Conservation (phyloP, 2,329 filamentous ascomycete species). For the Botrytis galanthina region DNA sequence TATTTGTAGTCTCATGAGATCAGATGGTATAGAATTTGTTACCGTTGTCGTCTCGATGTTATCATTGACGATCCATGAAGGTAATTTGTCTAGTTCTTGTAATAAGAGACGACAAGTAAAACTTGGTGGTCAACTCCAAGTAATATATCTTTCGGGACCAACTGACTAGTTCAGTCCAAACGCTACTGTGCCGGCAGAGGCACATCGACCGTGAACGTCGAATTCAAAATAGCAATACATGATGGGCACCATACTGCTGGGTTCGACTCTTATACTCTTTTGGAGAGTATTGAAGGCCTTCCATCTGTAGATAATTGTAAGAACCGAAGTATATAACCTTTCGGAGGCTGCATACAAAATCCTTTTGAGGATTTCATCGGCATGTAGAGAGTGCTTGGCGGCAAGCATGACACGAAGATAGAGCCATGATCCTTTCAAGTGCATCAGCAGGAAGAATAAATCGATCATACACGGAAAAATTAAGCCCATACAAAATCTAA, state of each 20-base stretch:
- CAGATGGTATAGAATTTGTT: not conserved
- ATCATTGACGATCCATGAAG: not conserved
- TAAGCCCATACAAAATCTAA: not conserved
- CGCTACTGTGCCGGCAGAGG: not conserved
- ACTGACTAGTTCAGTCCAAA: not conserved
- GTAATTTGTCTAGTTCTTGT: not conserved
- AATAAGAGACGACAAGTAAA: not conserved
- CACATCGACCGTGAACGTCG: not conserved
- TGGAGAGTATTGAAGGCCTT: too few relatives aligned
- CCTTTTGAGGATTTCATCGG: not conserved
- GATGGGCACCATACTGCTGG: not conserved
- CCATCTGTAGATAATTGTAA: not conserved
- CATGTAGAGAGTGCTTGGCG: not conserved
- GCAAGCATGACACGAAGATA: not conserved
- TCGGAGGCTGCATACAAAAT: not conserved
- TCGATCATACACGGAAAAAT: fast-evolving
- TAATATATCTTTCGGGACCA: not conserved
- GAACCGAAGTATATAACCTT: not conserved
- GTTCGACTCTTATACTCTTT: not conserved
- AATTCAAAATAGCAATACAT: not conserved
- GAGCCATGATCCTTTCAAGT: not conserved
- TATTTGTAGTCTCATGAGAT: not conserved
- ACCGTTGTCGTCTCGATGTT: not conserved
- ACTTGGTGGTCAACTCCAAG: not conserved
- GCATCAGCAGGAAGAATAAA: not conserved